A percentile compares a stretch with the other conserved stretches of the same genome.
These are phyloP conservation scores for Aspergillus pseudoviridinutans DNA, from an alignment of 2,329 filamentous ascomycete species.

Conservation along the genomic window DNA sequence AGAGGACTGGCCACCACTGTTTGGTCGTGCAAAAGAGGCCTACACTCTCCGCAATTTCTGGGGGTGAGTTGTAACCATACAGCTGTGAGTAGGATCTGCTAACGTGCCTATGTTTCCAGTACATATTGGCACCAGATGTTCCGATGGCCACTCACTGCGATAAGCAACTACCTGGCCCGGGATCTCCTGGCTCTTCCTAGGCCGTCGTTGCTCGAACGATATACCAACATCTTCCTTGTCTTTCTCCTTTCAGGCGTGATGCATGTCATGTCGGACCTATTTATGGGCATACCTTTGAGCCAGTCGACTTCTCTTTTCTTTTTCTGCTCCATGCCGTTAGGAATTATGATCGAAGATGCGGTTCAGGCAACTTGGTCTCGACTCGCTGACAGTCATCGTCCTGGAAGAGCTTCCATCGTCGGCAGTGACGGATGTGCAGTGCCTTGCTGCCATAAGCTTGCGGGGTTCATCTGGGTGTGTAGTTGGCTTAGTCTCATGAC, in stretches of 20 bases:
- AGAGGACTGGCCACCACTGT: conserved; percentile 21
- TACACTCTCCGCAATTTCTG: conserved; percentile 25
- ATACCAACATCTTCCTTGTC: conserved; percentile 24
- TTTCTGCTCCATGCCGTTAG: conserved; percentile 21
- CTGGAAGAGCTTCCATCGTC: background rate
- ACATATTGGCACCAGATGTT: conserved; percentile 30
- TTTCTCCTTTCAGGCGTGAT: conserved; percentile 26
- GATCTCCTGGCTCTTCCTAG: conserved; percentile 16
- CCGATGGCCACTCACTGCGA: conserved; percentile 19
- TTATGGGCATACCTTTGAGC: conserved; percentile 11
- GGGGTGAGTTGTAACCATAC: conserved; percentile 19
- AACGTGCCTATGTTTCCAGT: conserved; percentile 4
- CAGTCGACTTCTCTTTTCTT: conserved; percentile 18
- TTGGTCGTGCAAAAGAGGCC: conserved; percentile 20
- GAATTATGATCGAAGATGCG: conserved; percentile 28
- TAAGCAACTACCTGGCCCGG: conserved; percentile 17
- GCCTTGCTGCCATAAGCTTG: background rate
- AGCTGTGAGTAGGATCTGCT: background rate
- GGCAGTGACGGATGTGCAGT: background rate
- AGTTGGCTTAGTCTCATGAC: background rate
- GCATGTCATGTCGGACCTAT: conserved; percentile 17
- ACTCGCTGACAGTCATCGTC: background rate
- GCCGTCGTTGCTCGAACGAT: conserved; percentile 21
- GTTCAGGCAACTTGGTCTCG: conserved; percentile 17
- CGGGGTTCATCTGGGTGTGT: background rate